These are phyloP conservation scores for Pezicula carpinea DNA, from an alignment of 2,329 filamentous ascomycete genomes.

Conservation along the genomic window DNA sequence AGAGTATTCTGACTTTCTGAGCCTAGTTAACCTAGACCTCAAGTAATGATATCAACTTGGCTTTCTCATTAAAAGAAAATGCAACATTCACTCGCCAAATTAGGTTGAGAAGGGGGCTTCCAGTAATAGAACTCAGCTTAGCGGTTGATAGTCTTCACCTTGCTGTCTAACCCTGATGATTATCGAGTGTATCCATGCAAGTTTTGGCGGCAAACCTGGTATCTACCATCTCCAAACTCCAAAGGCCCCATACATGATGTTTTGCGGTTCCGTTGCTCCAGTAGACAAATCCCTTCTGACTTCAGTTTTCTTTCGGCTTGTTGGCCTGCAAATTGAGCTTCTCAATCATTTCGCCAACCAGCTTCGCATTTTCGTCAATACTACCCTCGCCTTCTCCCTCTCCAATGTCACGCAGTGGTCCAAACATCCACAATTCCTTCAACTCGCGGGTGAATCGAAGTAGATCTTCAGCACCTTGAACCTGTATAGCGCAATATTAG, in stretches of 20 bases:
- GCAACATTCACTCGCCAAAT: too few relatives aligned
- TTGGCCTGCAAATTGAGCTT: slow-evolving; percentile 16
- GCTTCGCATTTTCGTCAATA: slow-evolving; percentile 33
- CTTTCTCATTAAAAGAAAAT: too few relatives aligned
- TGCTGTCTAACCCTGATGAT: too few relatives aligned
- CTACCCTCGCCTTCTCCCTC: slow-evolving; percentile 36
- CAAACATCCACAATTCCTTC: slow-evolving; percentile 46
- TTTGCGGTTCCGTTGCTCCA: background rate
- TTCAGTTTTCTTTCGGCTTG: slow-evolving; percentile 2
- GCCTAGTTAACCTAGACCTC: too few relatives aligned
- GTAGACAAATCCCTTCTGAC: background rate
- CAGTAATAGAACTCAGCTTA: too few relatives aligned
- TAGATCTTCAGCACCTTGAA: slow-evolving; percentile 35
- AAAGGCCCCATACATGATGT: background rate
- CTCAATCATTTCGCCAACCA: slow-evolving; percentile 24
- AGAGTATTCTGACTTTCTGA: too few relatives aligned
- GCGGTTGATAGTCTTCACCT: too few relatives aligned
- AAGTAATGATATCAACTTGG: too few relatives aligned
- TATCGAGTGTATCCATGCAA: too few relatives aligned
- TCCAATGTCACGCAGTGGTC: slow-evolving; percentile 39
- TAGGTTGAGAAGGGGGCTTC: too few relatives aligned
- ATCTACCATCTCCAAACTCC: background rate
- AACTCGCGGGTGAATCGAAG: slow-evolving; percentile 42
- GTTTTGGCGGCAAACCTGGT: background rate
- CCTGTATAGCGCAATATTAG: slow-evolving; percentile 11